Evolutionary conservation across 2,329 filamentous ascomycete genomes (phyloP).

Genomic region (Paracoccidioides lutzii): DNA sequence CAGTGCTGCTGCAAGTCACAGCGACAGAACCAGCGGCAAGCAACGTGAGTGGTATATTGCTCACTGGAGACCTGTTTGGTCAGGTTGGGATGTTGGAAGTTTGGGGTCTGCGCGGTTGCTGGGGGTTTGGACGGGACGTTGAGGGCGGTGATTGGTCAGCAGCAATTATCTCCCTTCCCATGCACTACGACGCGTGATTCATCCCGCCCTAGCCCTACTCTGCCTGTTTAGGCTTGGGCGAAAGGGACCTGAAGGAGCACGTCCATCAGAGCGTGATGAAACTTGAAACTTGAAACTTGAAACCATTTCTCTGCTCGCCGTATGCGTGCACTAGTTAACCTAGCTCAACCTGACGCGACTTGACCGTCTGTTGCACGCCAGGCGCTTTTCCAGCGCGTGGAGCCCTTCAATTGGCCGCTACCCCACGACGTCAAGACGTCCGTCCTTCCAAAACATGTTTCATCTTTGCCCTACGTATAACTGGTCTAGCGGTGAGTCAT

Average conservation of each 20-base stretch:
- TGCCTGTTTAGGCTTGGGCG: background rate
- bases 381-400: background rate
- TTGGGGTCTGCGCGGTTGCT: background rate
- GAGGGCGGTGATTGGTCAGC: slow-evolving; percentile 7
- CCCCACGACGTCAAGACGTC: background rate
- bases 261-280: background rate
- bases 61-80: too few species aligned
- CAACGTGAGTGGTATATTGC: background rate
- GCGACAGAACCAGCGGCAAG: background rate
- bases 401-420: background rate
- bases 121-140: too few species aligned
- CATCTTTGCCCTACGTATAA: background rate
- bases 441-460: slow-evolving; percentile 3
- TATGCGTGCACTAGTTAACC: background rate
- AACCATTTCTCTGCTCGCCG: background rate
- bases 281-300: slow-evolving; percentile 1
- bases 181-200: background rate
- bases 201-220: slow-evolving; percentile 1
- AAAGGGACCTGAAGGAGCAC: background rate
- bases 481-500: background rate
- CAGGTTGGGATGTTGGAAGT: slow-evolving; percentile 1
- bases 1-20: background rate
- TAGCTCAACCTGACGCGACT: background rate
- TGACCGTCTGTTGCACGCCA: background rate
- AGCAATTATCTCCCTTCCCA: too few species aligned